Evolutionary conservation across 2,329 filamentous ascomycete genomes (phyloP).

Genomic region (Botrytis cinerea): DNA sequence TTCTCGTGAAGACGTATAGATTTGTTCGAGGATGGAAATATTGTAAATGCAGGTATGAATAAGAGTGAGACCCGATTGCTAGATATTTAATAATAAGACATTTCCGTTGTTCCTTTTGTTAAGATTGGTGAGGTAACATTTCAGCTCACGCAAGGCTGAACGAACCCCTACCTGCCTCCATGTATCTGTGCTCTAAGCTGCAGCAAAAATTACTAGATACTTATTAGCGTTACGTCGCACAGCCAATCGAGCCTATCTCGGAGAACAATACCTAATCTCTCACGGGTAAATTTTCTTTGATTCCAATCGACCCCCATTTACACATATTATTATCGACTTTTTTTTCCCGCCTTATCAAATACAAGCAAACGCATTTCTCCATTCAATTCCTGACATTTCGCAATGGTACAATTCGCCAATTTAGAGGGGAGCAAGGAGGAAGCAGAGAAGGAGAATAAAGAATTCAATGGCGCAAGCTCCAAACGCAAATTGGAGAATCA

Average conservation of each 20-base stretch:
- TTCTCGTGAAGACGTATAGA: too few species aligned
- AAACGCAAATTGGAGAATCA: constrained; percentile 19
- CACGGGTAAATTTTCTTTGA: constrained; percentile 16
- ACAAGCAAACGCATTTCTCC: background rate
- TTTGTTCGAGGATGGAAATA: background rate
- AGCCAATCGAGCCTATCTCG: background rate
- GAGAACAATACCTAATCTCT: background rate
- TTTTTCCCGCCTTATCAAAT: background rate
- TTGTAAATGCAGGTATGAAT: background rate
- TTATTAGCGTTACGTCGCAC: background rate
- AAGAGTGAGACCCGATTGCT: background rate
- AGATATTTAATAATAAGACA: background rate
- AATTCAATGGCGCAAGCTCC: constrained; percentile 12
- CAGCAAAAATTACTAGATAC: background rate
- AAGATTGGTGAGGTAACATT: background rate
- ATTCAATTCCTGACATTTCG: background rate
- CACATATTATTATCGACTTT: background rate
- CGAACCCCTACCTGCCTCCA: background rate
- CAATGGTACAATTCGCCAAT: constrained; percentile 37
- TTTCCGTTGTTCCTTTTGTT: background rate
- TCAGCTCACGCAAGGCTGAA: background rate
- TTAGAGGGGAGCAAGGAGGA: constrained; percentile 23
- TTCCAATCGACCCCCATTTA: background rate
- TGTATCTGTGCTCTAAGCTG: background rate
- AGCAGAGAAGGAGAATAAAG: constrained; percentile 5